Conservation (phyloP, 768 basidiomycete genomes). For the Symmetrospora coprosmae region DNA sequence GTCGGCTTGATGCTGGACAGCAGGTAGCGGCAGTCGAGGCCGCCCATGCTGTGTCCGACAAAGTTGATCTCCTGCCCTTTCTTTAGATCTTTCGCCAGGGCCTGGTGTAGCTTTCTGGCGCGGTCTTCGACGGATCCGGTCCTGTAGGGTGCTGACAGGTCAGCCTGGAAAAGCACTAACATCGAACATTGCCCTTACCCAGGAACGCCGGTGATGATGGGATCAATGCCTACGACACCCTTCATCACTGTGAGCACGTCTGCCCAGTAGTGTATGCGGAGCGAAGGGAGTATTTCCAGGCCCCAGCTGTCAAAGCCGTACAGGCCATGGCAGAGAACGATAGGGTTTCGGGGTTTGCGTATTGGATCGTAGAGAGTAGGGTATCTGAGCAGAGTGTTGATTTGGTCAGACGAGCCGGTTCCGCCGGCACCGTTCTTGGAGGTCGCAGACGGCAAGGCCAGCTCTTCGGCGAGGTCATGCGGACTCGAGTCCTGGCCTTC, state of each 20-base stretch:
- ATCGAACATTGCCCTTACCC: conserved; percentile 46
- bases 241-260: conserved; percentile 68
- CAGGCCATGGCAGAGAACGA: conserved; percentile 68
- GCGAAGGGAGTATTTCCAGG: conserved; percentile 34
- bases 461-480: too few relatives aligned
- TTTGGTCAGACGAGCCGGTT: neutral
- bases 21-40: conserved; percentile 67
- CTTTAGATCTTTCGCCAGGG: conserved; percentile 51
- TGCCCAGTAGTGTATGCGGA: conserved; percentile 73
- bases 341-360: conserved; percentile 67
- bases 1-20: conserved; percentile 70
- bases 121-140: conserved; percentile 79
- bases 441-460: too few relatives aligned
- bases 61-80: conserved; percentile 72
- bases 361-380: conserved; percentile 66
- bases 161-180: neutral
- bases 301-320: conserved; percentile 69
- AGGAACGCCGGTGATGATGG: conserved; percentile 90
- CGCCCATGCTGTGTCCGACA: conserved; percentile 80
- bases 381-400: conserved; percentile 47
- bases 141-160: conserved; percentile 39
- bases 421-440: neutral
- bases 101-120: conserved; percentile 57
- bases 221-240: conserved; percentile 71
- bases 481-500: too few relatives aligned